Conservation (phyloP, 1,284 basidiomycete genomes). For the Polyporus tsugae region DNA sequence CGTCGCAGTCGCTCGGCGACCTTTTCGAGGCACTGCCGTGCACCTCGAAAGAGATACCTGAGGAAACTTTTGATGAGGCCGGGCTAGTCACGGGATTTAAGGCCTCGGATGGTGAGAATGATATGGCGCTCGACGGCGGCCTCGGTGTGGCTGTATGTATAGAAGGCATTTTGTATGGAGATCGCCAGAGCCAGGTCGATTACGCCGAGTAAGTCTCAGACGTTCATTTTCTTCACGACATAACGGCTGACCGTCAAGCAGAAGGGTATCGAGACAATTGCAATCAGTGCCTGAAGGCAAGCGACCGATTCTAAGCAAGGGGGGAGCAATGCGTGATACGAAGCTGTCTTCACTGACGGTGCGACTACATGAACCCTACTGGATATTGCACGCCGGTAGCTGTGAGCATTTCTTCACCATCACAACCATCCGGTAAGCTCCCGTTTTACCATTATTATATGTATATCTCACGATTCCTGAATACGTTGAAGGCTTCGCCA, state of each 20-base stretch:
- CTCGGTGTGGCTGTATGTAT: conserved; percentile 63
- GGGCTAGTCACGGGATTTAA: conserved; percentile 48
- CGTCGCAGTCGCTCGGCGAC: conserved; percentile 78
- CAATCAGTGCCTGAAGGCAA: conserved; percentile 47
- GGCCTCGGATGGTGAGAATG: conserved; percentile 24
- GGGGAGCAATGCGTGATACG: conserved; percentile 56
- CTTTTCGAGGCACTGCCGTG: conserved; percentile 71
- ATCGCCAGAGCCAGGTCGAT: conserved; percentile 54
- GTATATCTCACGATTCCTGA: conserved; percentile 7
- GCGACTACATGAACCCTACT: conserved; percentile 78
- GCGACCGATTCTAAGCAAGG: conserved; percentile 48
- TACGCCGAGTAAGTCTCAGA: conserved; percentile 63
- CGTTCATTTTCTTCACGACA: not conserved
- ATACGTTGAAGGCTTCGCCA: conserved; percentile 58
- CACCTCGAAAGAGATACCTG: conserved; percentile 60
- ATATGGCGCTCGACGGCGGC: conserved; percentile 31
- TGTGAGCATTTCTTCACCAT: conserved; percentile 83
- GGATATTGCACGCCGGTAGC: conserved; percentile 80
- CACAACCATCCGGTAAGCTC: conserved; percentile 71
- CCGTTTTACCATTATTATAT: not conserved
- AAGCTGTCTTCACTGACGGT: conserved; percentile 61
- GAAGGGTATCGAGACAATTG: conserved; percentile 59
- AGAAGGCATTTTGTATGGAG: conserved; percentile 65
- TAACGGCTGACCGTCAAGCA: conserved; percentile 39
- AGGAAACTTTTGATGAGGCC: conserved; percentile 46